A percentile compares a stretch with the other conserved stretches of the same genome.
These are phyloP conservation scores for Geotrichum aggregatum DNA, from an alignment of 1,139 yeast genomes.

Conservation along the genomic window DNA sequence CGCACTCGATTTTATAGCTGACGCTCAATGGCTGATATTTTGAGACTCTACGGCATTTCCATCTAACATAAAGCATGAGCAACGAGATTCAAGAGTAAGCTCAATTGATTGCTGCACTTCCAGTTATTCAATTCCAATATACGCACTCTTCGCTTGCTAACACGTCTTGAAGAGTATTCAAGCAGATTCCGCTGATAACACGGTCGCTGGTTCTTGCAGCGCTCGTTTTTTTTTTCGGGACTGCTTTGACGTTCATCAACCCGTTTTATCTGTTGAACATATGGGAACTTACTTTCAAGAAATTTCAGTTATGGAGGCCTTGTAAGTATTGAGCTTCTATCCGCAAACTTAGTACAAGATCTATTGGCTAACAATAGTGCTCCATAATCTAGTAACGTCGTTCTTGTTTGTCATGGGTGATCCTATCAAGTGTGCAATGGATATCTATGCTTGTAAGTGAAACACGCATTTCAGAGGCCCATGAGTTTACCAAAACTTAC, in stretches of 20 bases:
- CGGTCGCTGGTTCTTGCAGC: conserved; percentile 30
- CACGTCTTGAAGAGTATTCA: conserved; percentile 22
- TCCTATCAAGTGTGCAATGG: conserved; percentile 33
- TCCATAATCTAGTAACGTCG: conserved; percentile 31
- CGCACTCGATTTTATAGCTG: no score
- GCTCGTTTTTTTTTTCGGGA: conserved; percentile 28
- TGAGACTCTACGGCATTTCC: background rate
- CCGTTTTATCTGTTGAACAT: conserved; percentile 27
- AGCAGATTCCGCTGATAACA: conserved; percentile 34
- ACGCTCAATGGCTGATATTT: no score
- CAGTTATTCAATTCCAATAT: background rate
- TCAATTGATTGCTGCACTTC: no score
- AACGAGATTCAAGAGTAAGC: conserved; percentile 27
- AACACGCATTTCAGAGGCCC: background rate
- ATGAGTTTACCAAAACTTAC: background rate
- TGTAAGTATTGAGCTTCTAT: no score
- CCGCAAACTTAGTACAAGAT: no score
- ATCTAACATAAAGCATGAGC: conserved; percentile 18
- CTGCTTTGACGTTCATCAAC: conserved; percentile 25
- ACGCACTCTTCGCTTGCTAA: background rate
- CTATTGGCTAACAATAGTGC: no score
- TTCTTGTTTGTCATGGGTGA: conserved; percentile 33
- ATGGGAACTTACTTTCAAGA: conserved; percentile 32
- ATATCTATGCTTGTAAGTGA: conserved; percentile 33
- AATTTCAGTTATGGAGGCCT: conserved; percentile 37